A percentile compares a stretch with the other conserved stretches of the same genome.
phyloP scores from a whole-genome alignment of 371 early-diverging fungal species.

The Rhizopus sp. region DNA sequence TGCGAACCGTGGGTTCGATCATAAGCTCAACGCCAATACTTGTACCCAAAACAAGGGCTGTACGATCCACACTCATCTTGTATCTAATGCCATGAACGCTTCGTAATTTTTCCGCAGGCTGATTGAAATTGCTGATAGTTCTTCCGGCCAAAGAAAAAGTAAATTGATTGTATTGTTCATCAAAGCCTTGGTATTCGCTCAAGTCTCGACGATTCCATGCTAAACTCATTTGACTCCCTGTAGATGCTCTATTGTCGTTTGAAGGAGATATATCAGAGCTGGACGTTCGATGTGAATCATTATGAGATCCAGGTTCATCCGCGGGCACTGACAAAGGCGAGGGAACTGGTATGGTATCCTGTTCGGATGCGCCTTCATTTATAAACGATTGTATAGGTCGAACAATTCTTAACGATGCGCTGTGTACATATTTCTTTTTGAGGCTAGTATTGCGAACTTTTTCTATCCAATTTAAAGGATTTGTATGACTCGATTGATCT shows the following conservation, averaged over 20 bases:
- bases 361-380: not conserved
- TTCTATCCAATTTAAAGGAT: slow-evolving; percentile 12
- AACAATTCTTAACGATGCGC: slow-evolving; percentile 23
- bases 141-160: slow-evolving; percentile 35
- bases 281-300: too few species aligned
- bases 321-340: not conserved
- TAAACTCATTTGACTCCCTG: not conserved
- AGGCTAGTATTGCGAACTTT: slow-evolving; percentile 8
- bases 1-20: slow-evolving; percentile 29
- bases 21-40: slow-evolving; percentile 39
- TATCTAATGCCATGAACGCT: slow-evolving; percentile 32
- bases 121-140: slow-evolving; percentile 23
- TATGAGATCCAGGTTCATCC: not conserved
- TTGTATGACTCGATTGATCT: not conserved
- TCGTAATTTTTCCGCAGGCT: not conserved
- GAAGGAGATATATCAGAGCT: too few species aligned
- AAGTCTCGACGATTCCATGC: slow-evolving; percentile 21
- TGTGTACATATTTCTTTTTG: slow-evolving; percentile 18
- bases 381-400: slow-evolving; percentile 22
- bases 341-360: not conserved
- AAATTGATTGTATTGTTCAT: slow-evolving; percentile 42
- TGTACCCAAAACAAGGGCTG: slow-evolving; percentile 46
- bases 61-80: slow-evolving; percentile 37
- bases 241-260: not conserved
- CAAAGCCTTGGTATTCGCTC: slow-evolving; percentile 21